Conservation (phyloP, 768 basidiomycete genomes). For the Xerocomellus dryophilus region DNA sequence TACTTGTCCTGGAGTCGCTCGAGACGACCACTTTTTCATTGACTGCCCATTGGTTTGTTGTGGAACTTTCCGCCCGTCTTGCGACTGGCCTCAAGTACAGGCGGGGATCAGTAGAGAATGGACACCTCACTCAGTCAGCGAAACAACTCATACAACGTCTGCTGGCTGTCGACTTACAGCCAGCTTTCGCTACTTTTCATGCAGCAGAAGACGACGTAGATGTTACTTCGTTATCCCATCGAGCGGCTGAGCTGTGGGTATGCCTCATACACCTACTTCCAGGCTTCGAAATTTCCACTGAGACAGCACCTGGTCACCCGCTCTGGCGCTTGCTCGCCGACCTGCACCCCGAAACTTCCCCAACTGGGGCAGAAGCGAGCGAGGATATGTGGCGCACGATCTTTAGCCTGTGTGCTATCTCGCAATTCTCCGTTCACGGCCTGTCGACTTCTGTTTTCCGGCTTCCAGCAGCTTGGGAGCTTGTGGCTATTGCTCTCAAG, state of each 20-base stretch:
- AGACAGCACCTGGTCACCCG: constrained; percentile 27
- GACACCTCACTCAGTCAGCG: constrained; percentile 28
- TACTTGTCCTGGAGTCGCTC: constrained; percentile 38
- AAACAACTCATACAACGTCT: constrained; percentile 49
- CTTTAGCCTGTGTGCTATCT: constrained; percentile 68
- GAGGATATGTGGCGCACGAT: constrained; percentile 73
- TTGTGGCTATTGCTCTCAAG: constrained; percentile 56
- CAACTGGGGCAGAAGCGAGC: constrained; percentile 43
- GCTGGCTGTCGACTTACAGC: constrained; percentile 49
- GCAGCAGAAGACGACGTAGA: constrained; percentile 27
- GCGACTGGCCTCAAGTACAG: constrained; percentile 25
- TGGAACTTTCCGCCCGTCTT: constrained; percentile 53
- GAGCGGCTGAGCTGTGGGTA: constrained; percentile 70
- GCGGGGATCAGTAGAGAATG: constrained; percentile 27
- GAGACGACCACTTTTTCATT: constrained; percentile 38
- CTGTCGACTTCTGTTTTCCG: constrained; percentile 36
- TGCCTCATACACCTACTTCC: constrained; percentile 59
- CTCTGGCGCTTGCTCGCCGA: constrained; percentile 48
- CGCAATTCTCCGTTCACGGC: constrained; percentile 70
- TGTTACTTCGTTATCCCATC: constrained; percentile 38
- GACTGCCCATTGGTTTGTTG: constrained; percentile 56
- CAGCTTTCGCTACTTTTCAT: constrained; percentile 17
- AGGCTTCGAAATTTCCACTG: constrained; percentile 20
- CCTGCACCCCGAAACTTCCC: constrained; percentile 29
- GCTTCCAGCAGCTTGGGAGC: constrained; percentile 62